These are phyloP conservation scores for Chlamydomonas schloesseri DNA, from an alignment of 139 green algal genomes.

Conservation along the genomic window DNA sequence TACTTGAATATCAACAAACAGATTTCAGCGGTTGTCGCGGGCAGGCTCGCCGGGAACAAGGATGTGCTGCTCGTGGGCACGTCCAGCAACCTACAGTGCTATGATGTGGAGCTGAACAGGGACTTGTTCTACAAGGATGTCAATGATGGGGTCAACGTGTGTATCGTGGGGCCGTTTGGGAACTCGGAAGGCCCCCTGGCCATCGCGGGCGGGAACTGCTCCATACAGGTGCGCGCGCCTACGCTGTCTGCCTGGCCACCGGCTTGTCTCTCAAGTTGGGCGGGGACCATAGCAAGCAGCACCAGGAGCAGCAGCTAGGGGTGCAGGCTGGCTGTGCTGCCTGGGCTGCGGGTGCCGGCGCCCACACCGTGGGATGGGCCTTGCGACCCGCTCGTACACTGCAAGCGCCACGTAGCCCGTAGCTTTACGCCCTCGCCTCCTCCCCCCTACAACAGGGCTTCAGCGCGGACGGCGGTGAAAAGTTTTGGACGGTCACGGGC, in stretches of 20 bases:
- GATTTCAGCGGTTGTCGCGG: conserved; percentile 71
- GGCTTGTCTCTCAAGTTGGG: no score
- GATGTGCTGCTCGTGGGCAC: conserved; percentile 78
- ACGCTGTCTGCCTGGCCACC: background rate
- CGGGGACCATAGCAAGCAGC: no score
- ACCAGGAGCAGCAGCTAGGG: no score
- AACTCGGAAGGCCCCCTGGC: conserved; percentile 51
- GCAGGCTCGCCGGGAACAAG: conserved; percentile 26
- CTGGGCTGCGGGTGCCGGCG: no score
- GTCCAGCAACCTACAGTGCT: conserved; percentile 69
- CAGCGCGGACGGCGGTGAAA: conserved; percentile 68
- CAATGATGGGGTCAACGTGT: conserved; percentile 66
- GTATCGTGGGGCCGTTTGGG: conserved; percentile 58
- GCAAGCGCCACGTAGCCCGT: no score
- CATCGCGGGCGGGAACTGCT: conserved; percentile 81
- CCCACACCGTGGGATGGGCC: no score
- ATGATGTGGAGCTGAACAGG: conserved; percentile 72
- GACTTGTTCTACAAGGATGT: conserved; percentile 87
- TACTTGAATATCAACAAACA: conserved; percentile 85
- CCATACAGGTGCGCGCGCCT: conserved; percentile 58
- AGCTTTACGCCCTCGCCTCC: no score
- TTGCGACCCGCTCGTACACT: no score
- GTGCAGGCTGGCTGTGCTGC: no score
- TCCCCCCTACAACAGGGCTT: conserved; percentile 56
- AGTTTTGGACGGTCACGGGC: conserved; percentile 80